Base-by-base conservation (phyloP, 192 early-diverging fungal species). In the Backusella westeae region DNA sequence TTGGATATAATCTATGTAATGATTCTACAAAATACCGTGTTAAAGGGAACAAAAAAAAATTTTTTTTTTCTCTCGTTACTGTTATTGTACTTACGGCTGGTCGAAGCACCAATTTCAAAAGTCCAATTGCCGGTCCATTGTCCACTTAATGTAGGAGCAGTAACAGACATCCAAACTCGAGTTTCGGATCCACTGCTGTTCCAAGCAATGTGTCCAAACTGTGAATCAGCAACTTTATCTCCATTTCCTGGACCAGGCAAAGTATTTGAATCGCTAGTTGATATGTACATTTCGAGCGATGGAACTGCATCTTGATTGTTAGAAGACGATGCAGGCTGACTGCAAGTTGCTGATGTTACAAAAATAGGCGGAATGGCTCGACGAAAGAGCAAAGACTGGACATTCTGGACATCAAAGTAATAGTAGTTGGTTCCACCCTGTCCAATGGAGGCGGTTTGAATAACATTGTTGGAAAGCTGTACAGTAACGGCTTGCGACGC, bases 71-170 rank as follows among this genome's bases (percentile, higher is more conserved):
- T 67, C 39, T 36, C 8, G 19, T 10, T 34, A 14, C 15, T 56
- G 4, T 29, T 14, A 29, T 14, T 9, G 10, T 39, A 63, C 74
- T 77, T 74, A 83, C 81, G 42, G 17, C 21, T 39, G 19, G 82
- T 78, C 21, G 82, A 83, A 21, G 75, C 49, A 36, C 73, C 82
- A 29, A 83, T 21, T 69, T 83, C 73, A 53, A 75, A 83, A 2
- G 78, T 74, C 82, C 82, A 83, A 21, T 75, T 74, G n/a, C 79
- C 82, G 23, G 72, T 34, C 78, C 75, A 77, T n/a, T 46, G 41
- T 21, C 8, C 17, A 19, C 34, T 36, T 6, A 75, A 9, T 6
- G 78, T 42, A 3, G 82, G 76, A 17, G 79, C 78, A 5, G 46
- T 59, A 21, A 82, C 77, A 42, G 72, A 77, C 6, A 83, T 53